Percentiles rank a stretch among this genome's conserved stretches.
Conservation (phyloP, 192 early-diverging fungal species). For the Glomus cerebriforme region DNA sequence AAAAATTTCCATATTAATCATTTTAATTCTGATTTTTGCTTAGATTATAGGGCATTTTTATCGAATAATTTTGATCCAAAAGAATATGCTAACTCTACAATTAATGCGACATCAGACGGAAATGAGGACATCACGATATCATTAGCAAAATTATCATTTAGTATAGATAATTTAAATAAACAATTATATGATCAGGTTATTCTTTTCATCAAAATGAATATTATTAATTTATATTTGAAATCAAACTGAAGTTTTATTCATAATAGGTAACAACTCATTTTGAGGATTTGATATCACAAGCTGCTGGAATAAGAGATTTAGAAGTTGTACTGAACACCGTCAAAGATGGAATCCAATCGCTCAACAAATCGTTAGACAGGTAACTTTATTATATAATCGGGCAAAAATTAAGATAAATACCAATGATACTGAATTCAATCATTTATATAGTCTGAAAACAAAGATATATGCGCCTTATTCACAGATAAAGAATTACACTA, state of each 20-base stretch:
- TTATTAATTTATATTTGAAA: background rate
- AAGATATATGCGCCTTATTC: constrained; percentile 63
- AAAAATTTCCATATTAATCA: background rate
- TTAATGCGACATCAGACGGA: constrained; percentile 57
- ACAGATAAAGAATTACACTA: constrained; percentile 61
- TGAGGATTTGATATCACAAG: constrained; percentile 68
- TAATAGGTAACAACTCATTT: constrained; percentile 68
- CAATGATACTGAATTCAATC: background rate
- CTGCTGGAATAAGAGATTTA: constrained; percentile 64
- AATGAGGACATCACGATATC: constrained; percentile 68
- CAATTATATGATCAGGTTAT: constrained; percentile 71
- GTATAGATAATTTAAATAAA: constrained; percentile 73
- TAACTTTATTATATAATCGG: constrained; percentile 17
- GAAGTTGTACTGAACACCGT: constrained; percentile 56
- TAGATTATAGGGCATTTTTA: constrained; percentile 70
- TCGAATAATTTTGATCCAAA: constrained; percentile 67
- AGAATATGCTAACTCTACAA: constrained; percentile 65
- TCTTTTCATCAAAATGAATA: background rate
- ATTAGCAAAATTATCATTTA: constrained; percentile 66
- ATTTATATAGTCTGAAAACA: constrained; percentile 48
- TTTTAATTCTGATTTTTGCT: background rate
- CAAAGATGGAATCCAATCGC: constrained; percentile 48
- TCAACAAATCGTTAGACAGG: constrained; percentile 64
- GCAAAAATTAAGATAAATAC: background rate
- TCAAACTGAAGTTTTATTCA: background rate